Evolutionary conservation across 2,329 filamentous ascomycete species (phyloP).

Genomic region (Apiospora pterosperma): DNA sequence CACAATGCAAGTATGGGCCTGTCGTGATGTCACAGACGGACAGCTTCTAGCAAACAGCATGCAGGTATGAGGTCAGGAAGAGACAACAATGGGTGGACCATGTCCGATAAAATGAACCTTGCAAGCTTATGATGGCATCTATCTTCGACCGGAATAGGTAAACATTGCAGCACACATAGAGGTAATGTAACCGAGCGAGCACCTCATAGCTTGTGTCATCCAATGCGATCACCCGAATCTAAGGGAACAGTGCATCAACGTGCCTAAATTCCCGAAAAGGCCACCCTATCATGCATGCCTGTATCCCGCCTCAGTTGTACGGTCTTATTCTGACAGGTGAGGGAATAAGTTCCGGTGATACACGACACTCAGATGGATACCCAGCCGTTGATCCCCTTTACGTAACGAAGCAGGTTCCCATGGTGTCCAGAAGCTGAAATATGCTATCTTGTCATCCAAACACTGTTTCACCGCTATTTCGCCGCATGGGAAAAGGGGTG

Average conservation of each 20-base stretch:
- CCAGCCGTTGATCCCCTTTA: neutral
- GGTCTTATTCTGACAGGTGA: neutral
- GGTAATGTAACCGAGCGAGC: neutral
- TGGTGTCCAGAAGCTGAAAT: neutral
- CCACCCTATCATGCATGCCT: neutral
- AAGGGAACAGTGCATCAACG: neutral
- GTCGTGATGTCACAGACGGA: neutral
- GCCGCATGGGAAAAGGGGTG: neutral
- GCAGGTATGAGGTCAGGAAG: neutral
- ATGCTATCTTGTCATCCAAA: neutral
- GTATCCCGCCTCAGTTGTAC: neutral
- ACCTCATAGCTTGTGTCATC: neutral
- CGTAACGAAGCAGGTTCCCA: neutral
- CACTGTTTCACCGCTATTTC: neutral
- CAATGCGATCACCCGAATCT: neutral
- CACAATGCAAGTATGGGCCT: neutral
- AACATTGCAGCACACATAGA: neutral
- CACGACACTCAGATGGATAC: neutral
- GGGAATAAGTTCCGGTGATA: neutral
- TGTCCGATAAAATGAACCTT: neutral
- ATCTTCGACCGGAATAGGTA: neutral
- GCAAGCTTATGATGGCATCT: neutral
- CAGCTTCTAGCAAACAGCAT: neutral
- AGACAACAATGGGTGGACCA: neutral
- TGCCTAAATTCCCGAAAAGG: neutral